Evolutionary conservation across 257 asterid genomes (phyloP).

Genomic region (Striga asiatica): DNA sequence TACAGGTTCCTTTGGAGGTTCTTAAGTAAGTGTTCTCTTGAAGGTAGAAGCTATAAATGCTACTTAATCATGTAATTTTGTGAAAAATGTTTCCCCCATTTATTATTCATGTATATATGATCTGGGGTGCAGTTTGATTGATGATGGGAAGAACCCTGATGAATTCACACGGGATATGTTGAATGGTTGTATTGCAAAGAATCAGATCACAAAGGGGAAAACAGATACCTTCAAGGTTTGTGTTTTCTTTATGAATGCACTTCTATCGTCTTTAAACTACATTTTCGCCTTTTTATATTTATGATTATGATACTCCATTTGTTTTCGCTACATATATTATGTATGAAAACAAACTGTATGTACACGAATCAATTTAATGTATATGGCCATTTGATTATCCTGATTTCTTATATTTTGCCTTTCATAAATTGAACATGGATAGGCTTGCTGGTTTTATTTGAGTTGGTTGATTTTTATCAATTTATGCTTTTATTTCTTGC

Average conservation of each 20-base stretch:
- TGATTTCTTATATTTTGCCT: too few species aligned
- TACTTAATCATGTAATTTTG: not conserved
- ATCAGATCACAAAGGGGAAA: slow-evolving; percentile 86
- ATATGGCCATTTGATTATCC: too few species aligned
- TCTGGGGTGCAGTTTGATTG: slow-evolving; percentile 52
- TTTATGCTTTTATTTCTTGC: slow-evolving; percentile 14
- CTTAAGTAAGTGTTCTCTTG: slow-evolving; percentile 42
- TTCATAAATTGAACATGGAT: not conserved
- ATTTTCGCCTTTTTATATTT: not conserved
- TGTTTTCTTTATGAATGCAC: not conserved
- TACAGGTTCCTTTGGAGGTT: slow-evolving; percentile 82
- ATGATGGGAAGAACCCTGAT: slow-evolving; percentile 96
- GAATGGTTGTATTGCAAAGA: slow-evolving; percentile 71
- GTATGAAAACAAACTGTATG: not conserved
- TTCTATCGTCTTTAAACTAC: not conserved
- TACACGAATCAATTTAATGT: too few species aligned
- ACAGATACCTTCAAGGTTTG: slow-evolving; percentile 79
- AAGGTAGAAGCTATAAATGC: not conserved
- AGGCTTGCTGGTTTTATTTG: not conserved
- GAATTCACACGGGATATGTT: slow-evolving; percentile 70
- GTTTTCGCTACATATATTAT: not conserved
- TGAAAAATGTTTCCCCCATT: not conserved
- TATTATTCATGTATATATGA: not conserved
- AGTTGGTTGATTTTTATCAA: not conserved
- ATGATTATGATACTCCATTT: not conserved